Base-by-base conservation (phyloP, 2,329 filamentous ascomycete genomes). In the Samsoniella hepiali region DNA sequence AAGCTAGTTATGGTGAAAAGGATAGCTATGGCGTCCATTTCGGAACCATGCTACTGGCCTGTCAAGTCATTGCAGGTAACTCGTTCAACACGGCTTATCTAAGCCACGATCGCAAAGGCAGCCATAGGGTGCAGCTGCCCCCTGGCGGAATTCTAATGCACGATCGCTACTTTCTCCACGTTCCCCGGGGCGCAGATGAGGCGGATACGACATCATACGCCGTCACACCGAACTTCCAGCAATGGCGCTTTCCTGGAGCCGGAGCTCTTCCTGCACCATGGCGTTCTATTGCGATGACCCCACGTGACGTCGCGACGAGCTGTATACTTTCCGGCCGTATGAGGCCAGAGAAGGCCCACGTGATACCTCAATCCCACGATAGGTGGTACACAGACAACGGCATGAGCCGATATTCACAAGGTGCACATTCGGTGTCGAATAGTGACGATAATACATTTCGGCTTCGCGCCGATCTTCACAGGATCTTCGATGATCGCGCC, bases 51-150 rank as follows among this genome's bases (percentile, higher is more conserved):
- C 5, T 64, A 17, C 5, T 58, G 17, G 62, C 62, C n/a, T 49
- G 62, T 22, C 62, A 64, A 44, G 55, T 64, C 2, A 34, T 64
- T 42, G 55, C 62, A 5, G 62, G 62, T 9, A 64, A 64, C 50
- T 56, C 57, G 29, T 64, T 64, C 22, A n/a, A 61, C 8, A 42
- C 50, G 8, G 45, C 57, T 15, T 64, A 57, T 36, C 57, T 64
- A 15, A 64, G 38, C 49, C 61, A 64, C 31, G 62, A 59, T 55
- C 55, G 55, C 31, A 31, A 22, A 10, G 62, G 62, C 44, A 44
- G 13, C 11, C 27, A 59, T 9, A 32, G 47, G 29, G 55, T 64
- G 22, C 13, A 40, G 3, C 27, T 54, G 13, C 7, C 49, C 10
- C n/a, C 29, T 40, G 11, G 38, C 27, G 63, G 42, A 27, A 31